Conservation (phyloP, 306 rosid genomes). For the Trifolium subterraneum region DNA sequence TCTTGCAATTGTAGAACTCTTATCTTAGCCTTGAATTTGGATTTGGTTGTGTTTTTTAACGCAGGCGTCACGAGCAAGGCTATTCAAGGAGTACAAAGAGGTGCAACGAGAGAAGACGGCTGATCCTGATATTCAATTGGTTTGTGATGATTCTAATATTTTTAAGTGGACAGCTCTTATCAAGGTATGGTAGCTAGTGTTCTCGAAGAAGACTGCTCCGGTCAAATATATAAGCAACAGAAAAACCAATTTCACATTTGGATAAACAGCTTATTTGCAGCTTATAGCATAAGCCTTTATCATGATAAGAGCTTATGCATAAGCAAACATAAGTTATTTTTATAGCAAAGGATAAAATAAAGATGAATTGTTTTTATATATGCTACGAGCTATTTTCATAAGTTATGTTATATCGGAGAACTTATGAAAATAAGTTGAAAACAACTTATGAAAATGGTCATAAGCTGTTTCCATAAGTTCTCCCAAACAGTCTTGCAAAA, state of each 20-base stretch:
- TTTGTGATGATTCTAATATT: constrained; percentile 90
- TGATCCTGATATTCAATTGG: constrained; percentile 90
- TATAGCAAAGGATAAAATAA: too few species aligned
- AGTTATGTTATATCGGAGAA: too few species aligned
- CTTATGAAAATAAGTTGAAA: too few species aligned
- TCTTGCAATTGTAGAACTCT: not conserved
- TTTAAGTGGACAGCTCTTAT: constrained; percentile 96
- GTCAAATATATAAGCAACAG: not conserved
- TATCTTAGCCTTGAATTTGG: not conserved
- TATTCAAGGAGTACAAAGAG: constrained; percentile 96
- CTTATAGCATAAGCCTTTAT: too few species aligned
- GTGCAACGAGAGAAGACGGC: constrained; percentile 88
- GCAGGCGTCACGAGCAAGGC: constrained; percentile 93
- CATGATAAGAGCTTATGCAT: too few species aligned
- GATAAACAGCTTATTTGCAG: too few species aligned
- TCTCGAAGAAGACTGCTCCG: not conserved
- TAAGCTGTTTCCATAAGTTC: too few species aligned
- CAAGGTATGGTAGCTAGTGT: constrained; percentile 54
- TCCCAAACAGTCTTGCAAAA: too few species aligned
- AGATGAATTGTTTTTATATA: too few species aligned
- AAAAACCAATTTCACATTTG: not conserved
- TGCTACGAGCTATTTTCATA: too few species aligned
- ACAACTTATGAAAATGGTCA: too few species aligned
- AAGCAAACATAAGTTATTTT: too few species aligned
- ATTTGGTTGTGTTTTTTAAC: constrained; percentile 5